Percentiles rank a stretch among this genome's conserved stretches.
phyloP scores from a whole-genome alignment of 2,329 filamentous ascomycete species.

The Monosporascus sp. region DNA sequence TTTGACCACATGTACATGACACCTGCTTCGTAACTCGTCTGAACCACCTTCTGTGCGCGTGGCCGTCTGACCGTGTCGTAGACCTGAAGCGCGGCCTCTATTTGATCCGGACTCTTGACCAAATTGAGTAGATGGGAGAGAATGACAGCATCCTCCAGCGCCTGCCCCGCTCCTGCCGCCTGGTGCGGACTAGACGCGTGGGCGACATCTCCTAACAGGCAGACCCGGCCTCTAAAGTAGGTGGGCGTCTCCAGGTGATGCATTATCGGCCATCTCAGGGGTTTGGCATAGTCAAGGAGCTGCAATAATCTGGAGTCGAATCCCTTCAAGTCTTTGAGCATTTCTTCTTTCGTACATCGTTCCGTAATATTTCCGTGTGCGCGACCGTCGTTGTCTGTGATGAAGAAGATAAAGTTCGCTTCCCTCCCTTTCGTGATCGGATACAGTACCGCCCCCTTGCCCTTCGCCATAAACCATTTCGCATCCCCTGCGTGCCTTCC shows the following conservation, averaged over 20 bases:
- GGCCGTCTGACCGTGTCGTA: constrained; percentile 25
- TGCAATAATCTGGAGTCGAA: constrained; percentile 17
- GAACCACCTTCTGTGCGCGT: constrained; percentile 24
- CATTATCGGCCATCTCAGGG: constrained; percentile 19
- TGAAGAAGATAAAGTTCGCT: constrained; percentile 21
- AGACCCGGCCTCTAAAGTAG: constrained; percentile 16
- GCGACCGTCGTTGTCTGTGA: constrained; percentile 11
- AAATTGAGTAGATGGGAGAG: constrained; percentile 18
- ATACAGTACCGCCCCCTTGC: constrained; percentile 16
- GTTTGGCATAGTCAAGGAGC: constrained; percentile 19
- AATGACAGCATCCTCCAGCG: constrained; percentile 21
- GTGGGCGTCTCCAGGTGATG: constrained; percentile 20
- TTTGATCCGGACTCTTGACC: constrained; percentile 10
- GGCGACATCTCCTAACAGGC: constrained; percentile 22
- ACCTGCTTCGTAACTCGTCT: constrained; percentile 24
- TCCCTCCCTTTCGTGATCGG: constrained; percentile 20
- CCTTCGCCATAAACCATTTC: constrained; percentile 22
- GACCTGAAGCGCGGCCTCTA: constrained; percentile 17
- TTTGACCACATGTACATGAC: constrained; percentile 21
- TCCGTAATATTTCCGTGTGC: constrained; percentile 14
- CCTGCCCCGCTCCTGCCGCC: constrained; percentile 21
- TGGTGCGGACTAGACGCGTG: constrained; percentile 21
- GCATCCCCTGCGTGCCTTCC: constrained; percentile 22
- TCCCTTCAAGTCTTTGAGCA: constrained; percentile 17
- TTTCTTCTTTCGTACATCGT: constrained; percentile 20